These are phyloP conservation scores for Aspergillus sp. DNA, from an alignment of 2,329 filamentous ascomycete species.

Conservation along the genomic window DNA sequence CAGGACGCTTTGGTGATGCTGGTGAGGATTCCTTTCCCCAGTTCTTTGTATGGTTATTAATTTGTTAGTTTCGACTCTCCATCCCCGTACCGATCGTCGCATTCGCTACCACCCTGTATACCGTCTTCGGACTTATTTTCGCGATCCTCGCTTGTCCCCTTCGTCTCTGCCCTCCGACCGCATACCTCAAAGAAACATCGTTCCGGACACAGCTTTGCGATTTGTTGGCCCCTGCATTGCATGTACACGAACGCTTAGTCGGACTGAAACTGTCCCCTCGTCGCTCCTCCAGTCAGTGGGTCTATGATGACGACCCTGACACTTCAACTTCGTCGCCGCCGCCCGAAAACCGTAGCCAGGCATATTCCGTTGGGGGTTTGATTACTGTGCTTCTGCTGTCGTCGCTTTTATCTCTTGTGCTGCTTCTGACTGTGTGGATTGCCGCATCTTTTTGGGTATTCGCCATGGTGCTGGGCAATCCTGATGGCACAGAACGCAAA, in stretches of 20 bases:
- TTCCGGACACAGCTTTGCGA: conserved; percentile 46
- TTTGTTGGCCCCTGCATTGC: conserved; percentile 48
- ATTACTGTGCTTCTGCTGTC: conserved; percentile 50
- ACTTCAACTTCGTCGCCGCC: conserved; percentile 10
- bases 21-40: conserved; percentile 18
- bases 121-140: conserved; percentile 45
- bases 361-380: conserved; percentile 34
- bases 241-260: conserved; percentile 38
- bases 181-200: conserved; percentile 38
- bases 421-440: conserved; percentile 53
- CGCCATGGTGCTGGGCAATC: conserved; percentile 55
- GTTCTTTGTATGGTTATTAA: no score
- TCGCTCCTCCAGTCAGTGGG: conserved; percentile 23
- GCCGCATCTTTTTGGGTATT: conserved; percentile 58
- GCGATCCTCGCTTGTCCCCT: conserved; percentile 48
- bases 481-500: conserved; percentile 52
- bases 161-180: conserved; percentile 44
- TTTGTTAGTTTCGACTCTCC: conserved; percentile 46
- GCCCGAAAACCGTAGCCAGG: conserved; percentile 21
- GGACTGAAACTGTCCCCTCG: conserved; percentile 18
- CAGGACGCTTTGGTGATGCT: conserved; percentile 41
- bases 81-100: conserved; percentile 50
- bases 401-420: conserved; percentile 50
- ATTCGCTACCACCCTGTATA: conserved; percentile 48
- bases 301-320: conserved; percentile 38